phyloP scores from a whole-genome alignment of 1,284 basidiomycete species.

The Ceratobasidium sp. region DNA sequence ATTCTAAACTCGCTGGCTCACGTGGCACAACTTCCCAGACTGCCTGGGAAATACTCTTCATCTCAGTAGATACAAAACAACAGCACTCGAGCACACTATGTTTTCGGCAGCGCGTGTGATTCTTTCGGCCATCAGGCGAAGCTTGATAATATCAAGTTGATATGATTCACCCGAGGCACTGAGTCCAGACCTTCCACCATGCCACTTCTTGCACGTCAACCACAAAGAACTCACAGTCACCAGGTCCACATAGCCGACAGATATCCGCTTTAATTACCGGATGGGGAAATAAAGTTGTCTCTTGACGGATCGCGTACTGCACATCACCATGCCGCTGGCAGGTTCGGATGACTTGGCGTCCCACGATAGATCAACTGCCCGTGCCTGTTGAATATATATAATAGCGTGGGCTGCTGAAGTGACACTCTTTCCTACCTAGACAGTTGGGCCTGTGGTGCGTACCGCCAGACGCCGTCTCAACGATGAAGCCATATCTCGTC shows the following conservation, averaged over 20 bases:
- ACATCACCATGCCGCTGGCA: not conserved
- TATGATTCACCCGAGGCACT: not conserved
- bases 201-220: not conserved
- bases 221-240: not conserved
- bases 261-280: not conserved
- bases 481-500: not conserved
- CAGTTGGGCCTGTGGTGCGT: not conserved
- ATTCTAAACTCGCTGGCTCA: too few species aligned
- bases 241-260: not conserved
- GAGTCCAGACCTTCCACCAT: not conserved
- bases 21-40: too few species aligned
- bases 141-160: too few species aligned
- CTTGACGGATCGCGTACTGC: not conserved
- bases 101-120: too few species aligned
- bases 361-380: not conserved
- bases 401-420: not conserved
- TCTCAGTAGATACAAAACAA: too few species aligned
- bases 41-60: too few species aligned
- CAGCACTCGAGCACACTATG: not conserved
- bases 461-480: not conserved
- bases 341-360: not conserved
- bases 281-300: not conserved
- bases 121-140: too few species aligned
- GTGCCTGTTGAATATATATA: not conserved
- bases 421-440: not conserved